Conservation (phyloP, 164 flowering plant species). For the Vitis labrusca region DNA sequence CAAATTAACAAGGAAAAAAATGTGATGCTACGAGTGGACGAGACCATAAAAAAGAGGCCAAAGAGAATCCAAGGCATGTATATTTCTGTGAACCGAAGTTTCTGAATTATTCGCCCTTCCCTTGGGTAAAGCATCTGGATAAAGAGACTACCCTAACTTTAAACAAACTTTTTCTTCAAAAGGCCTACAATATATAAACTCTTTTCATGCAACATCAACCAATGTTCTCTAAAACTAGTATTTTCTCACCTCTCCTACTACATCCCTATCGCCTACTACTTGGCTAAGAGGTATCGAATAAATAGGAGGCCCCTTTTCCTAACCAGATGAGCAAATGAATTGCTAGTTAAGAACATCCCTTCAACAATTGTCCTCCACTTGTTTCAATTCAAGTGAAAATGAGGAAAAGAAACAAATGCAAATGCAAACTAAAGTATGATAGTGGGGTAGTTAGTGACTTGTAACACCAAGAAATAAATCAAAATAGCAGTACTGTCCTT, state of each 20-base stretch:
- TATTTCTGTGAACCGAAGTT: constrained; percentile 5
- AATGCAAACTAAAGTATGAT: no score
- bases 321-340: background rate
- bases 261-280: background rate
- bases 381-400: background rate
- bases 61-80: background rate
- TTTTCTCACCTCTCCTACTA: constrained; percentile 12
- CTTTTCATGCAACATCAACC: constrained; percentile 9
- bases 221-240: background rate
- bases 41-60: background rate
- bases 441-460: no score
- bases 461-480: no score
- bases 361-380: constrained; percentile 16
- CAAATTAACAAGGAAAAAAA: background rate
- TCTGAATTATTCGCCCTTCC: constrained; percentile 7
- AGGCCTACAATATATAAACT: constrained; percentile 2
- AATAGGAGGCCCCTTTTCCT: background rate
- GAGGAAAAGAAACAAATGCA: background rate
- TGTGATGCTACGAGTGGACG: background rate
- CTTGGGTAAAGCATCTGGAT: constrained; percentile 14
- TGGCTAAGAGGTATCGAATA: constrained; percentile 4
- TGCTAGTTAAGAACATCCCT: background rate
- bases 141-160: constrained; percentile 18
- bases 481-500: no score
- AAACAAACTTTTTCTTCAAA: constrained; percentile 12